phyloP scores from a whole-genome alignment of 768 basidiomycete species.

The Leucosporidium scottii region DNA sequence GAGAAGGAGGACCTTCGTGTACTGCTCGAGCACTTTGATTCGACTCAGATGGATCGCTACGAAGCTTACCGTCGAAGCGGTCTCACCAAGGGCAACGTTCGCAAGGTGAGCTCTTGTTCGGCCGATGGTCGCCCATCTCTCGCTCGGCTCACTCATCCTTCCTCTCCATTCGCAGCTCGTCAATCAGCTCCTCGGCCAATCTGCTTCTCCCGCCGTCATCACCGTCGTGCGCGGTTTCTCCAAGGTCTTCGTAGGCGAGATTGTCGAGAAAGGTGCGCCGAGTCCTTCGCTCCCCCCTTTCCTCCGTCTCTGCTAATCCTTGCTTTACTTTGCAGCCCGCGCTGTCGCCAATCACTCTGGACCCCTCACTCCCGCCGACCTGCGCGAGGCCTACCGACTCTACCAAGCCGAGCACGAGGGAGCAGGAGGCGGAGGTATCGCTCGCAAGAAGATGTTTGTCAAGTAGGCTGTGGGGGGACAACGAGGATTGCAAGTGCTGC shows the following conservation, averaged over 20 bases:
- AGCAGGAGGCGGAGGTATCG: slow-evolving; percentile 71
- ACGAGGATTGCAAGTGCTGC: not conserved
- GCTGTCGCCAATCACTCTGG: slow-evolving; percentile 66
- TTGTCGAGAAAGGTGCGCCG: slow-evolving; percentile 70
- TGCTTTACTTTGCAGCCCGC: slow-evolving; percentile 51
- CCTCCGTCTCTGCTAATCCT: not conserved
- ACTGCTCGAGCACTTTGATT: slow-evolving; percentile 78
- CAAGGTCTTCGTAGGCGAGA: slow-evolving; percentile 89
- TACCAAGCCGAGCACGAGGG: slow-evolving; percentile 58
- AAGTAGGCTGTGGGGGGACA: slow-evolving; percentile 43
- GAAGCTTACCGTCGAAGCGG: slow-evolving; percentile 80
- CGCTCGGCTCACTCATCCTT: not conserved
- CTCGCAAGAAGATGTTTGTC: slow-evolving; percentile 68
- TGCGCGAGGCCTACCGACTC: slow-evolving; percentile 77
- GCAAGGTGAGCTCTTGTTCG: slow-evolving; percentile 52
- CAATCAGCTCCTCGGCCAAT: slow-evolving; percentile 69
- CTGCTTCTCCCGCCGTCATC: slow-evolving; percentile 77
- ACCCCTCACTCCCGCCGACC: slow-evolving; percentile 75
- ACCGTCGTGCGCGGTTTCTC: slow-evolving; percentile 74
- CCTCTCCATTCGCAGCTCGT: slow-evolving; percentile 54
- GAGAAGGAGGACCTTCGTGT: slow-evolving; percentile 50
- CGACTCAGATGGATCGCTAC: slow-evolving; percentile 77
- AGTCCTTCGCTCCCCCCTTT: not conserved
- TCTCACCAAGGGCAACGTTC: slow-evolving; percentile 70
- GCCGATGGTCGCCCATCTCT: not conserved